phyloP scores from a whole-genome alignment of 1,284 basidiomycete genomes.

The Phaffia rhodozyma region DNA sequence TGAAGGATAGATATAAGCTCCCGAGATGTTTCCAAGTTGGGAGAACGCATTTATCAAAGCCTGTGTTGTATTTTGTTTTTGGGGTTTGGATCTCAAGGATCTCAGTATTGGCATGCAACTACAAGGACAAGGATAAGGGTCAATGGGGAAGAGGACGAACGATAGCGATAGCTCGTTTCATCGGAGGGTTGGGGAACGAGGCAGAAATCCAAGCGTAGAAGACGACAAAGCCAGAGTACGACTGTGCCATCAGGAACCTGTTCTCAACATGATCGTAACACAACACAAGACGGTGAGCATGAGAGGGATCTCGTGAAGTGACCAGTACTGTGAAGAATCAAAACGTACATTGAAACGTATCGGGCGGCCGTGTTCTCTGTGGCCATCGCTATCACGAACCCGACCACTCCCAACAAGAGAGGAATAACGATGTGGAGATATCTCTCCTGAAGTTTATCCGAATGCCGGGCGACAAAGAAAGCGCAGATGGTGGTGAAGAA shows the following conservation, averaged over 20 bases:
- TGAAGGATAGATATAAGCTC: conserved; percentile 26
- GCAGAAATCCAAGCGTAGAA: conserved; percentile 55
- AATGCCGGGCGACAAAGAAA: conserved; percentile 52
- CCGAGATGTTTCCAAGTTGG: conserved; percentile 37
- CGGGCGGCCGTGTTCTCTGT: conserved; percentile 46
- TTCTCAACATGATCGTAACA: no score
- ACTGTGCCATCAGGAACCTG: conserved; percentile 53
- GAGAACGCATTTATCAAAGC: conserved; percentile 34
- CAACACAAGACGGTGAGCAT: no score
- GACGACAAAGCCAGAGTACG: conserved; percentile 53
- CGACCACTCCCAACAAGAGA: conserved; percentile 26
- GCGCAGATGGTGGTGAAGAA: conserved; percentile 49
- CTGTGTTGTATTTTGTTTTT: conserved; percentile 31
- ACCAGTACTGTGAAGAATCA: no score
- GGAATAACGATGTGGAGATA: conserved; percentile 51
- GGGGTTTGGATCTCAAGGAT: background rate
- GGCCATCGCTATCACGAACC: conserved; percentile 23
- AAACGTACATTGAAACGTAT: conserved; percentile 46
- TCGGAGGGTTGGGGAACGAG: conserved; percentile 50
- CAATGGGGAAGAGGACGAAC: conserved; percentile 32
- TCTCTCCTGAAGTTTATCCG: conserved; percentile 43
- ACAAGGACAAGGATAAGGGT: background rate
- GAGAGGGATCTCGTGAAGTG: no score
- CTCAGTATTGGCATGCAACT: background rate
- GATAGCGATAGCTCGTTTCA: conserved; percentile 63